Base-by-base conservation (phyloP, 176 grass and related monocot genomes). In the Pontederia paniculata region DNA sequence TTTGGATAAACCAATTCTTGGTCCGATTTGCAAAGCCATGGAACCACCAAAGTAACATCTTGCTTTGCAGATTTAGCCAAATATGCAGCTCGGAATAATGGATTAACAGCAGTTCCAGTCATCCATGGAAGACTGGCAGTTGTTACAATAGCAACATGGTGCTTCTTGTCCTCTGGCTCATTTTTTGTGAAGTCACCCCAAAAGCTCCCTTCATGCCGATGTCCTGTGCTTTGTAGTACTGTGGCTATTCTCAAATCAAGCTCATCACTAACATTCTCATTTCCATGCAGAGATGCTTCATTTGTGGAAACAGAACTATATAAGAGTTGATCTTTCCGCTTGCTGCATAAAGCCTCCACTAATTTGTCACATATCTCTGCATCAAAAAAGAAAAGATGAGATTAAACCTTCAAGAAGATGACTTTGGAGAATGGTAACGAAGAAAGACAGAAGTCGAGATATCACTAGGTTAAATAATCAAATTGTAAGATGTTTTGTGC, bases 41-140 rank as follows among this genome's bases (percentile, higher is more conserved):
- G 85, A 60, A 89, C 79, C 73, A 87, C 49, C 68, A 96, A 58
- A 21, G 80, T 96, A 15, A 89, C 86, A 16, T 87, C 84, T 76
- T 96, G 86, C 56, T 84, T 77, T 75, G 77, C 65, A 75, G 56
- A 77, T 73, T 72, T 89, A 73, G 91, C 79, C 63, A 97, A 57
- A 73, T 89, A 97, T 62, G 91, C 86, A 81, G 91, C 91, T 73
- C 77, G 74, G 59, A 97, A 97, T 67, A 96, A 57, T 55, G 86
- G 91, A 73, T 97, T 97, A 9, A 97, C 84, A 60, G 91, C 74
- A 78, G 91, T 97, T 52, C 91, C 91, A 45, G 91, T 97, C 91
- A 97, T 83, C 91, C 91, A 97, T 65, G 91, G 91, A 72, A 97
- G 82, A 66, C 91, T 97, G 58, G 86, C 86, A 44, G 91, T 97